Evolutionary conservation across 768 basidiomycete species (phyloP).

Genomic region (Arthromyces matolae): DNA sequence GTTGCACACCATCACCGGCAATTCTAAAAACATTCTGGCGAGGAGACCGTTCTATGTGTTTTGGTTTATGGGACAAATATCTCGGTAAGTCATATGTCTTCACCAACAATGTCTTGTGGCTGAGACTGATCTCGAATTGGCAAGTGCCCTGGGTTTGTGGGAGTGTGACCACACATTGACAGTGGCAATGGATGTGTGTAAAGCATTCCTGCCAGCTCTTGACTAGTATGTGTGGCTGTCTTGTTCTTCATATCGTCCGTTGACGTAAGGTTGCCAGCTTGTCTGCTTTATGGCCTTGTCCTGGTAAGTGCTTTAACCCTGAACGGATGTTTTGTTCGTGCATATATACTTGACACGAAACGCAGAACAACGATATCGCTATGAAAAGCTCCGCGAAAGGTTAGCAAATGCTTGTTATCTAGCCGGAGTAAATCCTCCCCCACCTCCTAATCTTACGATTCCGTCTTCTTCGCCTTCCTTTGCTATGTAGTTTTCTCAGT

Average conservation of each 20-base stretch:
- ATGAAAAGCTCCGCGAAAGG: slow-evolving; percentile 42
- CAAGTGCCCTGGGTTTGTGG: slow-evolving; percentile 57
- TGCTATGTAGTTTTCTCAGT: slow-evolving; percentile 14
- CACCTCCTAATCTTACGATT: slow-evolving; percentile 34
- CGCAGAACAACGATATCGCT: slow-evolving; percentile 50
- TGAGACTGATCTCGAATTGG: slow-evolving; percentile 8
- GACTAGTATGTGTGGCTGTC: slow-evolving; percentile 42
- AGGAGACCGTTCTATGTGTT: slow-evolving; percentile 65
- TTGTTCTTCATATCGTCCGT: slow-evolving; percentile 1
- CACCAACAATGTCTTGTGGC: slow-evolving; percentile 1
- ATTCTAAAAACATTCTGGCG: slow-evolving; percentile 43
- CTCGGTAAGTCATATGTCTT: slow-evolving; percentile 38
- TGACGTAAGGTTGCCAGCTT: slow-evolving; percentile 30
- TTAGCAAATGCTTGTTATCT: slow-evolving; percentile 43
- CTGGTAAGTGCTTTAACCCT: slow-evolving; percentile 44
- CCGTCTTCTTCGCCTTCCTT: slow-evolving; percentile 24
- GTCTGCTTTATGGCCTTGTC: slow-evolving; percentile 61
- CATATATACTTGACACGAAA: slow-evolving; percentile 10
- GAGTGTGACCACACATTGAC: slow-evolving; percentile 53
- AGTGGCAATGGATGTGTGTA: slow-evolving; percentile 60
- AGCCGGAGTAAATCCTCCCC: slow-evolving; percentile 45
- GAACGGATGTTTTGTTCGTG: not conserved
- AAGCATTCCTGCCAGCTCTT: slow-evolving; percentile 54
- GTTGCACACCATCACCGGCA: slow-evolving; percentile 58
- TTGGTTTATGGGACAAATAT: slow-evolving; percentile 75